Evolutionary conservation across 169 alveolate genomes (phyloP), one percentile per base, ranked within the genome.

Genomic region (Plasmodium yoelii): DNA sequence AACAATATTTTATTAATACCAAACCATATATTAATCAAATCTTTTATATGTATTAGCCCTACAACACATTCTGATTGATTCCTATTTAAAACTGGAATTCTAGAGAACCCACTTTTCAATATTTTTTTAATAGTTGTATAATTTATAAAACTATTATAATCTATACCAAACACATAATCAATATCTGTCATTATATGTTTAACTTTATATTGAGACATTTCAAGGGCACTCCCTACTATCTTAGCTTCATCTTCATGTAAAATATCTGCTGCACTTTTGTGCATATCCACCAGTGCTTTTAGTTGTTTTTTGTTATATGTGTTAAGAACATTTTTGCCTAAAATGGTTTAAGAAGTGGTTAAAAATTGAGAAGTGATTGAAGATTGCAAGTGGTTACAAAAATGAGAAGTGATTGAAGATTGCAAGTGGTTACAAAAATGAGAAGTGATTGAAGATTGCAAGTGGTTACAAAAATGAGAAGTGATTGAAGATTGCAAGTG

Each of bases 211-310:
- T 86, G 82, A 2, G 94, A 77, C 61, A 93, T 39, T 18, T 92
- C 94, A 34, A 93, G 60, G 26, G 94, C 92, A 24, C 95, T 93
- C 46, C 87, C 93, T 15, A 93, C 90, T 57, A 93, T 86, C 51
- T 92, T 93, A 5, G 94, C 94, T 69, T 93, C 96, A 8, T 93
- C 95, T 7, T 72, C 87, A 18, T 89, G 90, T 13, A 93, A 60
- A 13, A 92, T 94, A 34, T 89, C 73, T 1, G 94, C 94, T 44
- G 84, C 87, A 47, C 88, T 93, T 9, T 68, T 82, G 67, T 93
- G 96, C 88, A 93, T 61, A 53, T 92, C 96, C n/a, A 93, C 94
- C 15, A 93, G 55, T 2, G 96, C 96, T 72, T 91, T 93, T 64
- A 91, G 70, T 57, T 93, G 93, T 67, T 93, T 93, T 51, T 91